phyloP scores from a whole-genome alignment of 306 rosid genomes.

The Mimosa bimucronata region DNA sequence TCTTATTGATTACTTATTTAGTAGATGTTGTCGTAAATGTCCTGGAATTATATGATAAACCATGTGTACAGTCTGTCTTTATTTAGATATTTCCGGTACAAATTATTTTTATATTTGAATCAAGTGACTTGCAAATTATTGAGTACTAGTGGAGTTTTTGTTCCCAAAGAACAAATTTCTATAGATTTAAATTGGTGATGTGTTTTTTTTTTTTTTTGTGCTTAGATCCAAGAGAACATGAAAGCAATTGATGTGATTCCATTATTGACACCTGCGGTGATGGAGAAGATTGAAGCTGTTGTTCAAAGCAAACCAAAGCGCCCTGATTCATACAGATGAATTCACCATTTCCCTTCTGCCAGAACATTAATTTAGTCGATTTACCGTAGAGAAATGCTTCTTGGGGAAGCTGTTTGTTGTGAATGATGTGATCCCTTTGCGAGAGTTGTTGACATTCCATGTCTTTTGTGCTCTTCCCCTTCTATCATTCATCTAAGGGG shows the following conservation, averaged over 20 bases:
- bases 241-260: conserved; percentile 88
- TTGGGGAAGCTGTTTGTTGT: conserved; percentile 13
- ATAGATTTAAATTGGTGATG: neutral
- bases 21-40: neutral
- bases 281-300: conserved; percentile 91
- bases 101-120: neutral
- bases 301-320: conserved; percentile 97
- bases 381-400: conserved; percentile 24
- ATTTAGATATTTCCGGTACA: neutral
- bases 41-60: neutral
- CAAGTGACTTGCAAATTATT: neutral
- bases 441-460: neutral
- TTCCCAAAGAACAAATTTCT: neutral
- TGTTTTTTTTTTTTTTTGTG: neutral
- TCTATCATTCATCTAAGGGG: conserved; percentile 5
- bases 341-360: conserved; percentile 4
- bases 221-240: conserved; percentile 95
- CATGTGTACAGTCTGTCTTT: neutral
- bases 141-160: neutral
- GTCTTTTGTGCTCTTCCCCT: neutral
- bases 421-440: conserved; percentile 18
- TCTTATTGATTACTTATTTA: neutral
- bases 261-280: conserved; percentile 78
- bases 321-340: conserved; percentile 76
- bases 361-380: conserved; percentile 32